Evolutionary conservation across 2,329 filamentous ascomycete genomes (phyloP).

Genomic region (Microdochium bolleyi): DNA sequence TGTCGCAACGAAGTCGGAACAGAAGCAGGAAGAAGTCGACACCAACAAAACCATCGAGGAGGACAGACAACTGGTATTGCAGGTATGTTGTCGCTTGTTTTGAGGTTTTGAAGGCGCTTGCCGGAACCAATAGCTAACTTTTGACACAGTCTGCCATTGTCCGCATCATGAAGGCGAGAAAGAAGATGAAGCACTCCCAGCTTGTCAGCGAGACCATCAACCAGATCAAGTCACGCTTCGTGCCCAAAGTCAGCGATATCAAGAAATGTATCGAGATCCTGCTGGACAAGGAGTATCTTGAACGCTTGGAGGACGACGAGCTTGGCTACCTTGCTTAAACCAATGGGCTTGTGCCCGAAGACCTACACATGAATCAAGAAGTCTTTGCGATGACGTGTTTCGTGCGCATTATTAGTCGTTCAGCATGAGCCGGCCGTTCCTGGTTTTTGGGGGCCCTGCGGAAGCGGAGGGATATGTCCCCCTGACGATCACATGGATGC

Average conservation of each 20-base stretch:
- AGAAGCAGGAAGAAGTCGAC: conserved; percentile 92
- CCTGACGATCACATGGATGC: not conserved
- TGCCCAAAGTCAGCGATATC: conserved; percentile 89
- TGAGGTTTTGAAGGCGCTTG: not conserved
- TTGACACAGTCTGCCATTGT: conserved; percentile 81
- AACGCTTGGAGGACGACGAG: conserved; percentile 90
- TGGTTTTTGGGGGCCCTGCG: conserved; percentile 2
- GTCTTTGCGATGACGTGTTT: not conserved
- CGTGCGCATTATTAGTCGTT: conserved; percentile 4
- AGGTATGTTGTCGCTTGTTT: conserved; percentile 54
- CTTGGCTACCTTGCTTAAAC: conserved; percentile 83
- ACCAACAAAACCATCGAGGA: conserved; percentile 99
- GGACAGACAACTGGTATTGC: conserved; percentile 89
- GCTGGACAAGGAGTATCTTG: conserved; percentile 97
- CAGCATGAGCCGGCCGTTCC: conserved; percentile 4
- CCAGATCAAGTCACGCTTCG: conserved; percentile 88
- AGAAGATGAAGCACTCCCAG: conserved; percentile 96
- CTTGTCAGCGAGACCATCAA: conserved; percentile 92
- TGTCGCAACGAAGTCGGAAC: conserved; percentile 87
- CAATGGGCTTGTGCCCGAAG: not conserved
- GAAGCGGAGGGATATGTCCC: not conserved
- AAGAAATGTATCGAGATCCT: conserved; percentile 99
- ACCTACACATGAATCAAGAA: not conserved
- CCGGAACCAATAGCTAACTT: conserved; percentile 4
- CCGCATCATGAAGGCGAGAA: conserved; percentile 98